Evolutionary conservation across 176 grass and related monocot genomes (phyloP), one percentile per base, ranked within the genome.

Genomic region (Coix lacrymajobi): DNA sequence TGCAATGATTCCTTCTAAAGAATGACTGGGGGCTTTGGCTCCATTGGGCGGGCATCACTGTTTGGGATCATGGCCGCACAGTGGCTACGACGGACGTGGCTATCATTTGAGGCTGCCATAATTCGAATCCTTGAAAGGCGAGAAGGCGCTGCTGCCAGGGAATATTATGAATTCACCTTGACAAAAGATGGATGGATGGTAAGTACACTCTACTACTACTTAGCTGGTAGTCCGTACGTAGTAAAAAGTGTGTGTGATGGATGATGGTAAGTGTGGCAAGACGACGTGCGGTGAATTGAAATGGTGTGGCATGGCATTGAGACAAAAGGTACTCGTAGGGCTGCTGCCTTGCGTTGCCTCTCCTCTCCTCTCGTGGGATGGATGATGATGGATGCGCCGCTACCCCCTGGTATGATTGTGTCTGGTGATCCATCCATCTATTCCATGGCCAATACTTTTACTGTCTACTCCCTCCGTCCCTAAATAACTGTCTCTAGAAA

Each of bases 1-100:
- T 49, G 67, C 29, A 84, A 88, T 80, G 76, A 75, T 61, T 75
- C 38, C 73, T 19, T 73, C 16, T 46, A 49, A 79, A 79, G 58
- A 43, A 63, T 51, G 69, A 76, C 82, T 34, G 28, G 57, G 52
- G 24, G 20, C 62, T 68, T 48, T 61, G 25, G 36, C 56, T 77
- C 1, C 60, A 24, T 66, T 45, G 14, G 8, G 29, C 33, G 4
- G 37, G 44, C 33, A 72, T 56, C 54, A 64, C 77, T 89, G 46
- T 54, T 85, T 8, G 72, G 8, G 31, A 85, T 36, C 16, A 25
- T 77, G 71, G 28, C 32, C 10, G 10, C 16, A 61, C 46, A 69
- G 71, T 25, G 43, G 78, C 38, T 75, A 41, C 25, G n/a, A n/a
- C n/a, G n/a, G n/a, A n/a, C n/a, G 77, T 68, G 69, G 62, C 85